Evolutionary conservation across 805 yeast genomes (phyloP).

Genomic region (Candida sphagnicola): DNA sequence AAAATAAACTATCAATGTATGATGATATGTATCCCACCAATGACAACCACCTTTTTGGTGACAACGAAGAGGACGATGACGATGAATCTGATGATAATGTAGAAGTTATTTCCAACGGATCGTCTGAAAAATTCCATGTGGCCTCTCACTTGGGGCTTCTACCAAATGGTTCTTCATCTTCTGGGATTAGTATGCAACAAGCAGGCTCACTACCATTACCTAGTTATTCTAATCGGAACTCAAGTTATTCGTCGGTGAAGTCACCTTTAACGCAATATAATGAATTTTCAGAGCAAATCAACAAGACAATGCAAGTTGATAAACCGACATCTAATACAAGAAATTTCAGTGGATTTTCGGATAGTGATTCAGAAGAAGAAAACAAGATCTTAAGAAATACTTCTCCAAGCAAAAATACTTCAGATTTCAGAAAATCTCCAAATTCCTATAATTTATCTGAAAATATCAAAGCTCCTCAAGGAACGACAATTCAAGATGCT

Average conservation of each 20-base stretch:
- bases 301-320: constrained; percentile 16
- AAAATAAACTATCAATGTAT: constrained; percentile 21
- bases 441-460: constrained; percentile 13
- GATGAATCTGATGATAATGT: constrained; percentile 14
- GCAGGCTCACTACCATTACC: constrained; percentile 20
- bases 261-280: constrained; percentile 41
- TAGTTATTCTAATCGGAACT: constrained; percentile 21
- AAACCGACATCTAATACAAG: constrained; percentile 3
- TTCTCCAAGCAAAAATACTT: constrained; percentile 13
- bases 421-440: constrained; percentile 9
- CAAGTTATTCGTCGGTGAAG: constrained; percentile 35
- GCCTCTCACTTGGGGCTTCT: constrained; percentile 15
- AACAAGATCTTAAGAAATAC: constrained; percentile 24
- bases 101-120: background rate
- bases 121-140: constrained; percentile 17
- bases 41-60: constrained; percentile 36
- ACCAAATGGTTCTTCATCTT: constrained; percentile 5
- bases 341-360: constrained; percentile 2
- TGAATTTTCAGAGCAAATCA: constrained; percentile 38
- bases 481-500: constrained; percentile 7
- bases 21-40: constrained; percentile 32
- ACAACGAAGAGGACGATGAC: constrained; percentile 21
- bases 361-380: constrained; percentile 4
- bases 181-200: constrained; percentile 4
- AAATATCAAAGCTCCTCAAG: constrained; percentile 9